Base-by-base conservation (phyloP, 495 filamentous ascomycete genomes). In the Collariella sp. region DNA sequence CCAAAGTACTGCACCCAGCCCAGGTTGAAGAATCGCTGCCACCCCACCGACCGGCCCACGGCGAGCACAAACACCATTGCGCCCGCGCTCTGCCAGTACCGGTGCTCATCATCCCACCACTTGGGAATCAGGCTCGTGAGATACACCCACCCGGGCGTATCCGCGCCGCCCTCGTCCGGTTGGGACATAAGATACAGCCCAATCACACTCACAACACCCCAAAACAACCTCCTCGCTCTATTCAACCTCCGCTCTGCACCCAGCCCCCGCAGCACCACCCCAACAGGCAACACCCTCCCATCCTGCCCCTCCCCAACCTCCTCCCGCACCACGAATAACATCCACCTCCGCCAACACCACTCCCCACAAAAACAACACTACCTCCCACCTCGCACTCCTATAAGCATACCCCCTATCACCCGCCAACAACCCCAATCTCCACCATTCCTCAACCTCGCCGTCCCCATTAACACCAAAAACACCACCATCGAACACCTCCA, bases 401-500 rank as follows among this genome's bases (percentile, higher is more conserved):
- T 67, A 68, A 7, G 56, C 50, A 50, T 69, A 73, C 60, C 53
- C 63, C 54, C 65, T 60, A n/a, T 69, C 20, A 3, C 57, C 1
- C 2, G 18, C 57, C 1, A 71, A 50, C n/a, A 64, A 57, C 24
- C 55, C 46, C 26, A 67, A 55, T 33, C 71, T 50, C 13, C 62
- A 19, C 29, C 57, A 42, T 0, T 64, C 29, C 58, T 63, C 31
- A 73, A 35, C 41, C 66, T 55, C 15, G 59, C 64, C 3, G 65
- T 67, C 9, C 75, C 83, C 3, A 85, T 55, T 24, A 81, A 71
- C 1, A 74, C 72, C 42, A 84, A 60, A 64, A 87, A 87, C 4
- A 87, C 72, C 43, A 84, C 69, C 56, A 87, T 77, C 9, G 81
- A 84, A 54, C 76, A 76, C 46, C 80, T 72, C 56, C 85, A 84